Evolutionary conservation across 192 early-diverging fungal species (phyloP).

Genomic region (Phycomyces nitens): DNA sequence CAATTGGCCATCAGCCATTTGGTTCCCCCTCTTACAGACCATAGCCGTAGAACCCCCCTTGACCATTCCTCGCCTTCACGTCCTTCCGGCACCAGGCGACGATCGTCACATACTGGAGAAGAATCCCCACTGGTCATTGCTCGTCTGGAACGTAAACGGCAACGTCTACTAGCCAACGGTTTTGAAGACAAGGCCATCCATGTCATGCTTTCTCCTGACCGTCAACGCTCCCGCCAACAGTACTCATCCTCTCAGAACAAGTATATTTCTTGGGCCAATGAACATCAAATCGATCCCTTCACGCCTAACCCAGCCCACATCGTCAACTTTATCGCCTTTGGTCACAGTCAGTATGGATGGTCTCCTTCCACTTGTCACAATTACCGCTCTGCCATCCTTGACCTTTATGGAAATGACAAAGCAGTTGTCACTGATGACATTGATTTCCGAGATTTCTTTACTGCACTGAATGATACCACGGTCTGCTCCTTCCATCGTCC

Average conservation of each 20-base stretch:
- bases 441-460: background rate
- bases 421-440: background rate
- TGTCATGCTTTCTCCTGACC: no score
- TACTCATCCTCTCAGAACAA: background rate
- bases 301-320: background rate
- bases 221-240: background rate
- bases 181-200: background rate
- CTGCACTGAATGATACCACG: background rate
- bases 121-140: background rate
- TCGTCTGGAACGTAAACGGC: background rate
- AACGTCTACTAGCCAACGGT: background rate
- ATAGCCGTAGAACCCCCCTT: background rate
- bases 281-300: background rate
- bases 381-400: background rate
- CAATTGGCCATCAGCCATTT: background rate
- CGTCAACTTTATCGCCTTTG: background rate
- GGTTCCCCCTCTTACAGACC: background rate
- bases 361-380: background rate
- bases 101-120: no score
- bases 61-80: background rate
- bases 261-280: background rate
- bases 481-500: background rate
- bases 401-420: background rate
- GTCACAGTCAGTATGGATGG: background rate
- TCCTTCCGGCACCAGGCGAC: background rate